Percentiles rank a stretch among this genome's conserved stretches.
These are phyloP conservation scores for Hanseniaspora valbyensis DNA, from an alignment of 805 yeast genomes.

Conservation along the genomic window DNA sequence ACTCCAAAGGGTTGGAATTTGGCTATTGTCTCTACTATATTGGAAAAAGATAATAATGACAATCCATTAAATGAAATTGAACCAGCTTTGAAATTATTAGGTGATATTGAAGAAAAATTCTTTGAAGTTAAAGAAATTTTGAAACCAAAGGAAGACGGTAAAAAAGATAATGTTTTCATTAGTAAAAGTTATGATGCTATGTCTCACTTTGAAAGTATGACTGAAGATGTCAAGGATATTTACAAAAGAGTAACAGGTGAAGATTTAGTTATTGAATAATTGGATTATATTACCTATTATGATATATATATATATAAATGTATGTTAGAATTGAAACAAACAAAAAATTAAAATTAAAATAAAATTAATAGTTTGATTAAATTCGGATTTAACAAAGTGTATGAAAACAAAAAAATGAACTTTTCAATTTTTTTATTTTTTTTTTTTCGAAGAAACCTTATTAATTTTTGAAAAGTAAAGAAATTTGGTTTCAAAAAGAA, in stretches of 20 bases:
- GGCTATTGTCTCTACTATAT: conserved; percentile 87
- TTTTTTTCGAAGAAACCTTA: no score
- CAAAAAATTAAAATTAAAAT: background rate
- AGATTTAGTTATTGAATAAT: conserved; percentile 66
- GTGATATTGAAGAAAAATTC: conserved; percentile 65
- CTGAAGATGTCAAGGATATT: conserved; percentile 92
- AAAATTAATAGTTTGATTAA: no score
- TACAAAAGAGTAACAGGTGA: conserved; percentile 87
- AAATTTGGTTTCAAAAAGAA: no score
- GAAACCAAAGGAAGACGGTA: conserved; percentile 79
- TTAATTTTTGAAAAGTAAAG: no score
- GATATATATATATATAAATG: background rate
- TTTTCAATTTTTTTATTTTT: no score
- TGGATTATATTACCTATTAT: no score
- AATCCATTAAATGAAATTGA: conserved; percentile 79
- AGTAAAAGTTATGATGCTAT: conserved; percentile 89
- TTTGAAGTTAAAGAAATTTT: conserved; percentile 90
- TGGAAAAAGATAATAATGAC: conserved; percentile 63
- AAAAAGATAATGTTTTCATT: conserved; percentile 62
- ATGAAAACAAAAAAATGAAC: no score
- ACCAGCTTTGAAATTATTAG: conserved; percentile 85
- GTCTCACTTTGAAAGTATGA: conserved; percentile 89
- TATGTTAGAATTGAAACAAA: background rate
- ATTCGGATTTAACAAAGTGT: no score
- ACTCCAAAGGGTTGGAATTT: conserved; percentile 78